phyloP scores from a whole-genome alignment of 2,329 filamentous ascomycete species.

The Aspergillus sp. region DNA sequence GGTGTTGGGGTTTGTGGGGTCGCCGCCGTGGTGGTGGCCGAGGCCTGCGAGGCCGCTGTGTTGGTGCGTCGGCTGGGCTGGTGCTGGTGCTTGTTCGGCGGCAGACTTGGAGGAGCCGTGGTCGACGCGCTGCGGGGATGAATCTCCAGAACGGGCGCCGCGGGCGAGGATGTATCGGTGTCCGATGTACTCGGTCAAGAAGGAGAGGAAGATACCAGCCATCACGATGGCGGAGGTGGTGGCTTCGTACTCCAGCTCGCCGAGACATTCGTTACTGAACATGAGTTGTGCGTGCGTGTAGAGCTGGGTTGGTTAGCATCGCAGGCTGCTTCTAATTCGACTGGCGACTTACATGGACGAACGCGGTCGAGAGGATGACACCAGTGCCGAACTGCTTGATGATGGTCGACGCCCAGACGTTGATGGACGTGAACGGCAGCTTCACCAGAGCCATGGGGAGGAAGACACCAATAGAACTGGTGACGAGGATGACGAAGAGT shows the following conservation, averaged over 20 bases:
- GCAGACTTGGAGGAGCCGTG: neutral
- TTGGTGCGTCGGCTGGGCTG: neutral
- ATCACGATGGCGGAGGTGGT: slow-evolving; percentile 71
- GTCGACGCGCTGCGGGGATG: neutral
- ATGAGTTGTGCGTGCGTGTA: slow-evolving; percentile 72
- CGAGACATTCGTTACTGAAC: slow-evolving; percentile 70
- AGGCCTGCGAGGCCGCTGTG: slow-evolving; percentile 24
- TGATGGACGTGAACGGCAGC: slow-evolving; percentile 53
- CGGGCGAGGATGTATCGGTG: slow-evolving; percentile 54
- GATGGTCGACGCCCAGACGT: slow-evolving; percentile 51
- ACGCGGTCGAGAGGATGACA: slow-evolving; percentile 41
- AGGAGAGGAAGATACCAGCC: slow-evolving; percentile 72
- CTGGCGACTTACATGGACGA: slow-evolving; percentile 35
- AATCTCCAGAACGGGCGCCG: neutral
- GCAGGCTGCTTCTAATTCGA: neutral
- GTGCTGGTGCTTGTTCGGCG: neutral
- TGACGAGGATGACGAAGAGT: slow-evolving; percentile 69
- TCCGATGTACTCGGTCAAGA: slow-evolving; percentile 68
- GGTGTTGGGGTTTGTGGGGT: slow-evolving; percentile 39
- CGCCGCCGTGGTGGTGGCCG: slow-evolving; percentile 35
- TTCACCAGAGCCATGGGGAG: slow-evolving; percentile 63
- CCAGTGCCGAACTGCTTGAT: slow-evolving; percentile 61
- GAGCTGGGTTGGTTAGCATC: slow-evolving; percentile 49
- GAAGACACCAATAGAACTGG: slow-evolving; percentile 69
- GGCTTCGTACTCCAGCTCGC: slow-evolving; percentile 64